phyloP scores from a whole-genome alignment of 345 rosid species.

The Populus alba region DNA sequence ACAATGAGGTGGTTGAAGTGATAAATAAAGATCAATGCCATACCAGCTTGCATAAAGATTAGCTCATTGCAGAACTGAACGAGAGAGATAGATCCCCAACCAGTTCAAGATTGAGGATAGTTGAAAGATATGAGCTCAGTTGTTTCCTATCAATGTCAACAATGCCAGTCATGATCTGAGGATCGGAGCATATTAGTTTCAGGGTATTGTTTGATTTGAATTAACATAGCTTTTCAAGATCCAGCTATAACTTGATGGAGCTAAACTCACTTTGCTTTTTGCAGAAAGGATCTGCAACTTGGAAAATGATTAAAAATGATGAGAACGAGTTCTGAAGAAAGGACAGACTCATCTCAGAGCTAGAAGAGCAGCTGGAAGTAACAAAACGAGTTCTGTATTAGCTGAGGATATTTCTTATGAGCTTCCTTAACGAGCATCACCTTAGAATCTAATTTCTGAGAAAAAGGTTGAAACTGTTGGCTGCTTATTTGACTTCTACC shows the following conservation, averaged over 20 bases:
- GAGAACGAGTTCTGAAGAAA: slow-evolving; percentile 54
- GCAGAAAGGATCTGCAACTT: slow-evolving; percentile 58
- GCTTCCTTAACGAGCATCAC: slow-evolving; percentile 61
- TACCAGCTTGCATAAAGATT: not conserved
- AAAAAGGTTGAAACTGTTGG: slow-evolving; percentile 50
- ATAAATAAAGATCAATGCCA: not conserved
- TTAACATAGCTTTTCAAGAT: not conserved
- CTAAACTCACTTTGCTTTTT: slow-evolving; percentile 10
- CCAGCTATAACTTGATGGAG: not conserved
- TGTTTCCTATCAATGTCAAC: not conserved
- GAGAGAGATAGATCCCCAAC: not conserved
- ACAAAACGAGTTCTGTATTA: no score
- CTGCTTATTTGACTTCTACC: slow-evolving; percentile 11
- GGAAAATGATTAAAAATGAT: slow-evolving; percentile 42
- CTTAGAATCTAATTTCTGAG: slow-evolving; percentile 62
- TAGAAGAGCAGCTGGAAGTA: slow-evolving; percentile 52
- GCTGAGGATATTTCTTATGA: slow-evolving; percentile 17
- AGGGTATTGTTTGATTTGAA: not conserved
- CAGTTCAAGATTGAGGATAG: not conserved
- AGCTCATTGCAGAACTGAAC: not conserved
- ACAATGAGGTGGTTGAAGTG: no score
- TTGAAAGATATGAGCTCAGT: not conserved
- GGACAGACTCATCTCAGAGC: slow-evolving; percentile 50
- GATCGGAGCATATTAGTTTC: not conserved
- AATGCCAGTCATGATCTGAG: not conserved